Evolutionary conservation across 345 rosid genomes (phyloP), one percentile per base, ranked within the genome.

Genomic region (Cardamine chenopodiifolia): DNA sequence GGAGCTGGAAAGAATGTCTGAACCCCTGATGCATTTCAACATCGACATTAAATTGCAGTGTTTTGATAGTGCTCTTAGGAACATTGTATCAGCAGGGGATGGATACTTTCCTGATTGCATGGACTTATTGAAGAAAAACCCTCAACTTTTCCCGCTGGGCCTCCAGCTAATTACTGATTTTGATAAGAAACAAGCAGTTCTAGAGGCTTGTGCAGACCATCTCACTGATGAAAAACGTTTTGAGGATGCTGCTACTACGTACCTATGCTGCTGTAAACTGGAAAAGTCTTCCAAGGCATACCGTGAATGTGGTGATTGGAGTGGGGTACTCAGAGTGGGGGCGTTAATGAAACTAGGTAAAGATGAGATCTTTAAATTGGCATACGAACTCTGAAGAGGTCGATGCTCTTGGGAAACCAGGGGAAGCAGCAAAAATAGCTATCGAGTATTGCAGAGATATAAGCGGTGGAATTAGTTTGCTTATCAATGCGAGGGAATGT

Each of bases 121-220:
- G 92, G 69, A 78, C 79, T 89, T 95, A 69, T 76, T 95, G 73
- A 86, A 83, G 88, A 85, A 89, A 74, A 83, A 86, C 79, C 97
- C 99, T 65, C 84, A 87, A 50, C 87, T 95, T 28, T 95, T 86
- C 75, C 90, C 99, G 1, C 76, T 89, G 14, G 96, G 96, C 31
- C 89, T 89, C 76, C 85, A 84, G 83, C 82, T 95, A 73, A 83
- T 86, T 31, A 79, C 85, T 62, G 96, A 90, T 82, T 74, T 82
- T 64, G 75, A 78, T 53, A 85, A 83, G 86, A 88, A 82, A 78
- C 76, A 56, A 71, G 86, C 72, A 50, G 87, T 89, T 66, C 88
- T 95, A 64, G 96, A 92, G 80, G 94, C 97, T 73, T 95, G 94
- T 97, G 99, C 87, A 28, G 94, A 95, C 82, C 85, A 90, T 81